Percentiles rank a stretch among this genome's conserved stretches.
These are phyloP conservation scores for Colletotrichum incanum DNA, from an alignment of 2,329 filamentous ascomycete species.

Conservation along the genomic window DNA sequence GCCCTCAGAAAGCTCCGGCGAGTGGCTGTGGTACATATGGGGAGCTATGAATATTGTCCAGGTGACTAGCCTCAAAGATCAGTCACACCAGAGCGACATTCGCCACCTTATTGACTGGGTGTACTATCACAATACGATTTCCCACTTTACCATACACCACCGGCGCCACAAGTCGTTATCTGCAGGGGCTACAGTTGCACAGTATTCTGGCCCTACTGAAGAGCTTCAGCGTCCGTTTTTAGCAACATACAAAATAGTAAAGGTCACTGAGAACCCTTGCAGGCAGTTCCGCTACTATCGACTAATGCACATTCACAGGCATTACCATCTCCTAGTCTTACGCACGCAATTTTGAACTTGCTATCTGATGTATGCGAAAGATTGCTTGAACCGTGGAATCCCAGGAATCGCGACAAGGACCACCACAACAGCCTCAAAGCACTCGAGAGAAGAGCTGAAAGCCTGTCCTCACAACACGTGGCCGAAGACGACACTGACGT, in stretches of 20 bases:
- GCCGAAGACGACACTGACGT: not conserved
- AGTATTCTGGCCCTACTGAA: not conserved
- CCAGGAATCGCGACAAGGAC: not conserved
- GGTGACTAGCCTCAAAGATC: slow-evolving; percentile 3
- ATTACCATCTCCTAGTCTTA: not conserved
- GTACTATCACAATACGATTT: slow-evolving; percentile 20
- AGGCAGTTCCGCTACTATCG: not conserved
- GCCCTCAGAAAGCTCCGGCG: not conserved
- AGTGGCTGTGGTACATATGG: slow-evolving; percentile 27
- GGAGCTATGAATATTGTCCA: slow-evolving; percentile 23
- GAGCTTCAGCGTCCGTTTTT: not conserved
- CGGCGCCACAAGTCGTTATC: slow-evolving; percentile 4
- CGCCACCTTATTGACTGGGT: slow-evolving; percentile 18
- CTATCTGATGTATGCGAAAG: slow-evolving; percentile 27
- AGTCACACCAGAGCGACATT: not conserved
- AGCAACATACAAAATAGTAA: not conserved
- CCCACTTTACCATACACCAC: slow-evolving; percentile 20
- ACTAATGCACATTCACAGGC: not conserved
- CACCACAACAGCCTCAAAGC: slow-evolving; percentile 13
- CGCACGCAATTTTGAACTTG: slow-evolving; percentile 19
- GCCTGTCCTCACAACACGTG: not conserved
- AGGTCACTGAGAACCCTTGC: not conserved
- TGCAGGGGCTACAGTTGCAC: not conserved
- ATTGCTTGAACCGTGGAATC: not conserved
- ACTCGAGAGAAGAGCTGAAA: slow-evolving; percentile 4